These are phyloP conservation scores for Apiotrichum porosum DNA, from an alignment of 1,284 basidiomycete species.

Conservation along the genomic window DNA sequence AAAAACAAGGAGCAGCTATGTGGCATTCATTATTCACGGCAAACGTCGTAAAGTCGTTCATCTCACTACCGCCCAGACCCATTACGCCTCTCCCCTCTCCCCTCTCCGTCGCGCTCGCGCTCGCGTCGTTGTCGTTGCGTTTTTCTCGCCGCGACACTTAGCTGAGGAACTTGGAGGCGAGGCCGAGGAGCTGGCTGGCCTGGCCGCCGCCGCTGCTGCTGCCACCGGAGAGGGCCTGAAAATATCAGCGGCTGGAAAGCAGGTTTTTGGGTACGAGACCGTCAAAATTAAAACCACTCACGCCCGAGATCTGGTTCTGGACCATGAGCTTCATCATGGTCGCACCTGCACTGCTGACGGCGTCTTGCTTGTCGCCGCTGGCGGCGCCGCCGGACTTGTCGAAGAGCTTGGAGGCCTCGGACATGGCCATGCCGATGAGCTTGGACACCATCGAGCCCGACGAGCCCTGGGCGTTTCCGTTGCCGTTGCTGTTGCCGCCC, in stretches of 20 bases:
- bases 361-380: constrained; percentile 68
- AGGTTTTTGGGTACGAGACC: no score
- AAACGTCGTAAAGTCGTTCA: no score
- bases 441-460: constrained; percentile 51
- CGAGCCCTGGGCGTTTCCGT: constrained; percentile 25
- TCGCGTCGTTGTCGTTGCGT: no score
- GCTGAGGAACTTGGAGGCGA: constrained; percentile 18
- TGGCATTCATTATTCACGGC: no score
- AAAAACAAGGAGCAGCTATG: no score
- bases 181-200: constrained; percentile 55
- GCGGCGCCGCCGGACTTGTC: constrained; percentile 63
- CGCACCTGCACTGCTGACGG: constrained; percentile 73
- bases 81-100: no score
- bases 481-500: no score
- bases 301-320: constrained; percentile 47
- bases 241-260: neutral
- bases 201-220: constrained; percentile 42
- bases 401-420: constrained; percentile 60
- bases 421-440: constrained; percentile 77
- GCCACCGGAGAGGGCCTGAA: constrained; percentile 53
- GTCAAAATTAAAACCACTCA: no score
- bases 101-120: no score
- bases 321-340: constrained; percentile 75
- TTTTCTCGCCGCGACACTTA: neutral
- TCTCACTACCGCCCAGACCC: no score